Evolutionary conservation across 805 yeast genomes (phyloP), one percentile per base, ranked within the genome.

Genomic region (Candida coquimbonensis): DNA sequence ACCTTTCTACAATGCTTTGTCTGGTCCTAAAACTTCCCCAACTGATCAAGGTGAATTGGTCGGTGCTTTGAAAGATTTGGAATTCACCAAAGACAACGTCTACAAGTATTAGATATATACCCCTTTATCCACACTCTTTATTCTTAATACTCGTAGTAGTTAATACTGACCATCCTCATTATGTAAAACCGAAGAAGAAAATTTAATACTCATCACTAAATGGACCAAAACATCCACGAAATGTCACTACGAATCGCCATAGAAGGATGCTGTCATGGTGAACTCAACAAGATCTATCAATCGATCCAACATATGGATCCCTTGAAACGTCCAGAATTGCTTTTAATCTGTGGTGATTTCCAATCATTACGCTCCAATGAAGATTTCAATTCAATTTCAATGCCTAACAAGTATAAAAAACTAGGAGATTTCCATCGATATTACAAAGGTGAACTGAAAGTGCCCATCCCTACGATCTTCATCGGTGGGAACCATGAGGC

Each of bases 401-500:
- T 88, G 9, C 99, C 99, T 0, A 65, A 67, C 0, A 91, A 91
- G 61, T 93, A 85, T 63, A 73, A 75, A 39, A 62, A 62, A 37
- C 57, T 88, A 54, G 96, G 96, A 2, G 96, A 91, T 55, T 93
- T 91, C 62, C 78, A 75, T 38, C 66, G 74, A 24, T 91, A 89
- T 61, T 87, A 86, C 56, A 59, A 58, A 1, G 87, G 91, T 1
- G 52, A 55, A 17, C 68, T 65, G 40, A 62, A 44, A 27, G 96
- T 96, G 0, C 96, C 96, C 0, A 71, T 83, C 1, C 63, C 80
- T 31, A 91, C 98, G 0, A 53, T 93, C 0, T 84, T 91, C 53
- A 78, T 93, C 37, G 98, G 99, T 3, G 99, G 99, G 0, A 93
- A 93, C 64, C 99, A 93, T 59, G 99, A 93, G 60, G 81, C 93